Conservation (phyloP, 176 grass and related monocot genomes). For the Pontederia crassipes region DNA sequence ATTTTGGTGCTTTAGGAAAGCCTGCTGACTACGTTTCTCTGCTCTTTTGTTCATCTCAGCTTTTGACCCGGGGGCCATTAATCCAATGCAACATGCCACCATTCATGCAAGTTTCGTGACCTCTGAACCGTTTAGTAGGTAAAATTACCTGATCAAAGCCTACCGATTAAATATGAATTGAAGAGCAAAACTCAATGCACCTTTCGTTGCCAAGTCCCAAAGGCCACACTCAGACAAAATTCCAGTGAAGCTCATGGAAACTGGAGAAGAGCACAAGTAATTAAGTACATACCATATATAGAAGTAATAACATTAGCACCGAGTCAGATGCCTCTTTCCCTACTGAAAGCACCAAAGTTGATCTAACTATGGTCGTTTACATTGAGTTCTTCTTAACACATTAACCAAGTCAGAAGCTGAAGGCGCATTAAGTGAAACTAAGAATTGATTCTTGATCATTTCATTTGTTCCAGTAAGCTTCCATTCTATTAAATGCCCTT, state of each 20-base stretch:
- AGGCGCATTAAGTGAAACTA: background rate
- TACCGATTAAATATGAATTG: background rate
- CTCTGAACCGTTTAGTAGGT: background rate
- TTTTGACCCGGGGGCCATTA: background rate
- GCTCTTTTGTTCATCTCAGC: background rate
- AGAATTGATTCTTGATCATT: background rate
- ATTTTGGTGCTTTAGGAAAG: background rate
- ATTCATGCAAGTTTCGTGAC: constrained; percentile 5
- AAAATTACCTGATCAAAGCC: background rate
- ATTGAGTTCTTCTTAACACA: background rate
- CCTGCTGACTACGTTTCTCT: background rate
- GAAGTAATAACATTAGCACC: background rate
- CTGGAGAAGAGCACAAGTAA: background rate
- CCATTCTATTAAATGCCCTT: background rate
- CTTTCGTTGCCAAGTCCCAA: background rate
- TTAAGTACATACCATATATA: background rate
- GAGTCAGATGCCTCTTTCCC: background rate
- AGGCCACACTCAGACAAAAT: background rate
- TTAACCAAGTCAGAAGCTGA: background rate
- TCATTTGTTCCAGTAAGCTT: background rate
- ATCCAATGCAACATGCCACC: constrained; percentile 1
- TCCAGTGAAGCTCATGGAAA: background rate
- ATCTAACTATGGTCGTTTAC: background rate
- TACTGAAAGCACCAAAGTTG: no score
- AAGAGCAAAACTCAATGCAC: background rate